Conservation (phyloP, 208 protist species). For the Trypanosoma scelopori region DNA sequence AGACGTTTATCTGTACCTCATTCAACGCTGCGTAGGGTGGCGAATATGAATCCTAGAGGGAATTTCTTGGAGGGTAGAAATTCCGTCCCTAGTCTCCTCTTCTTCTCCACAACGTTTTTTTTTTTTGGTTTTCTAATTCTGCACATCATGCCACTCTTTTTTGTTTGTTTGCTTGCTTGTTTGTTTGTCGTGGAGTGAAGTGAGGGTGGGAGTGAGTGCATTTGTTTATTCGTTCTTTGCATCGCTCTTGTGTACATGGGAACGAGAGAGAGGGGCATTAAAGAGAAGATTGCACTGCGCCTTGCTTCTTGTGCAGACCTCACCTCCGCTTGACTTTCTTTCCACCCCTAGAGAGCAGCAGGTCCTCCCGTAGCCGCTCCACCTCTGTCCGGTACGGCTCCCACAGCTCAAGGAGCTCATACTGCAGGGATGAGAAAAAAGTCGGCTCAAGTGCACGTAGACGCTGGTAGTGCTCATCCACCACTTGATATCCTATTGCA, state of each 20-base stretch:
- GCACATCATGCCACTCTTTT: no score
- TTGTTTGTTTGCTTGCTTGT: no score
- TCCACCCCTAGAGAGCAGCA: constrained; percentile 48
- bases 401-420: constrained; percentile 73
- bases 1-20: no score
- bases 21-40: no score
- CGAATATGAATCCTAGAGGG: no score
- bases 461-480: constrained; percentile 63
- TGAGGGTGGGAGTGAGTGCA: no score
- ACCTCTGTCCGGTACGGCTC: constrained; percentile 82
- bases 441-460: constrained; percentile 82
- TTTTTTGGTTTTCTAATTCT: background rate
- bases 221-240: background rate
- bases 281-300: no score
- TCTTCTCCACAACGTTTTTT: background rate
- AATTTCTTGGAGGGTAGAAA: no score
- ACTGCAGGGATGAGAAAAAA: constrained; percentile 70
- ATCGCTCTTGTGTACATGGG: background rate
- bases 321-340: constrained; percentile 56
- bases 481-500: constrained; percentile 64
- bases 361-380: constrained; percentile 71
- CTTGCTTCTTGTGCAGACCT: background rate
- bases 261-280: background rate
- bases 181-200: no score
- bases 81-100: background rate